Evolutionary conservation across 352 stramenopile genomes (phyloP).

Genomic region (Phytopythium cucurbitacearum): DNA sequence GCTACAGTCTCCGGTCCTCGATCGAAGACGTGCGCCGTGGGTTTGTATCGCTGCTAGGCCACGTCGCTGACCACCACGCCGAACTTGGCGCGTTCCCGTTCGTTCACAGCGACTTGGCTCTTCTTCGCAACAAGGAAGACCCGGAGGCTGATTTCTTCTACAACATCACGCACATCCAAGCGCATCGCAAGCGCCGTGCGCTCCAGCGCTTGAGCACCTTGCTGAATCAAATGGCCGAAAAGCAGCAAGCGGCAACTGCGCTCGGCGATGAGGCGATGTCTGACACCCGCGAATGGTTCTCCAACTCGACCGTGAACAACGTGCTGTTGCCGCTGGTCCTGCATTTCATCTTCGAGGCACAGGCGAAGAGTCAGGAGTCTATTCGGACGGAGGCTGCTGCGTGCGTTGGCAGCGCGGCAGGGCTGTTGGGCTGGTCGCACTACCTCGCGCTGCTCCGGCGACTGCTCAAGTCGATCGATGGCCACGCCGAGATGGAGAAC

Average conservation of each 20-base stretch:
- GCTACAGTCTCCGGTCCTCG: conserved; percentile 71
- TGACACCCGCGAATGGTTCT: conserved; percentile 39
- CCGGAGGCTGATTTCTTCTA: conserved; percentile 98
- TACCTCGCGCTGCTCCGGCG: conserved; percentile 92
- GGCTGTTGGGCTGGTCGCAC: conserved; percentile 94
- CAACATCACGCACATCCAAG: conserved; percentile 98
- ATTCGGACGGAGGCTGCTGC: conserved; percentile 92
- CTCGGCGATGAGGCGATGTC: conserved; percentile 12
- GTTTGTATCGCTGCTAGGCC: conserved; percentile 83
- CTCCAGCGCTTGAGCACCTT: conserved; percentile 87
- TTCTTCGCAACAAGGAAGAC: conserved; percentile 80
- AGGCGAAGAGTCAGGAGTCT: conserved; percentile 90
- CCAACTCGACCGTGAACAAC: conserved; percentile 89
- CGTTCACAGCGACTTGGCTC: conserved; percentile 59
- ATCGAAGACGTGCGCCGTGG: conserved; percentile 77
- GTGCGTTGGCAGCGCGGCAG: conserved; percentile 88
- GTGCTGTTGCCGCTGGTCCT: conserved; percentile 94
- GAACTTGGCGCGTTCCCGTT: conserved; percentile 21
- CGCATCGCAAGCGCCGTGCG: conserved; percentile 92
- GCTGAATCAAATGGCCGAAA: conserved; percentile 68
- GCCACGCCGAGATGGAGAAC: conserved; percentile 91
- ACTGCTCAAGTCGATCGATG: conserved; percentile 89
- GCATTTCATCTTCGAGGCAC: conserved; percentile 95
- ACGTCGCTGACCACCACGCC: conserved; percentile 15
- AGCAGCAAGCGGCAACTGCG: conserved; percentile 4